These are phyloP conservation scores for Psilocybe cubensis DNA, from an alignment of 768 basidiomycete genomes.

Conservation along the genomic window DNA sequence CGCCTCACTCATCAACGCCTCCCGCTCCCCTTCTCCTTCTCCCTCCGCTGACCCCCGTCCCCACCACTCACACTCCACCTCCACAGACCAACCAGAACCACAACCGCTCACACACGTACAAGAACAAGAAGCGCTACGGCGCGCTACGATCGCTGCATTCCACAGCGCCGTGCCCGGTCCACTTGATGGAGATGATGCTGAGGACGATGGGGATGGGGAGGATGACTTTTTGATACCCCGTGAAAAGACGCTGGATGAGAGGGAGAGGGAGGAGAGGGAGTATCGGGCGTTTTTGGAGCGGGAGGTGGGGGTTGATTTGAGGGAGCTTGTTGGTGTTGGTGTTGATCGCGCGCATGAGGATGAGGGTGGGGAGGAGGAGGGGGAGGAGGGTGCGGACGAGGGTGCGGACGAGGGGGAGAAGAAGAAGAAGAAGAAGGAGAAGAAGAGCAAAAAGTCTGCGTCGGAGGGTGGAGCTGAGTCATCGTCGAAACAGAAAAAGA, in stretches of 20 bases:
- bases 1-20: slow-evolving; percentile 58
- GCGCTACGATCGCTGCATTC: slow-evolving; percentile 88
- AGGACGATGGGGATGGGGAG: no score
- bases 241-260: slow-evolving; percentile 78
- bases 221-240: slow-evolving; percentile 76
- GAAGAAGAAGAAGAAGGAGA: slow-evolving; percentile 37
- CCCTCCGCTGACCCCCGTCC: no score
- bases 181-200: no score
- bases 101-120: slow-evolving; percentile 69
- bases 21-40: slow-evolving; percentile 68
- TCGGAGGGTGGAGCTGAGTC: no score
- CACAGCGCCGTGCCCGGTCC: slow-evolving; percentile 48
- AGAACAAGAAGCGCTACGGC: slow-evolving; percentile 74
- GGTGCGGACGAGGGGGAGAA: slow-evolving; percentile 49
- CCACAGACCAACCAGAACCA: no score
- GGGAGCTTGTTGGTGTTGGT: slow-evolving; percentile 65
- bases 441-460: no score
- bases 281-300: slow-evolving; percentile 82
- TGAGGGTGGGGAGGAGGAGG: slow-evolving; percentile 23
- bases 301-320: slow-evolving; percentile 82
- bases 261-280: slow-evolving; percentile 80
- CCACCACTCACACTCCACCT: no score
- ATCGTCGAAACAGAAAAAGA: slow-evolving; percentile 35
- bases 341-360: slow-evolving; percentile 29
- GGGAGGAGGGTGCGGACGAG: slow-evolving; percentile 32